These are phyloP conservation scores for Colletotrichum melonis DNA, from an alignment of 2,329 filamentous ascomycete genomes.

Conservation along the genomic window DNA sequence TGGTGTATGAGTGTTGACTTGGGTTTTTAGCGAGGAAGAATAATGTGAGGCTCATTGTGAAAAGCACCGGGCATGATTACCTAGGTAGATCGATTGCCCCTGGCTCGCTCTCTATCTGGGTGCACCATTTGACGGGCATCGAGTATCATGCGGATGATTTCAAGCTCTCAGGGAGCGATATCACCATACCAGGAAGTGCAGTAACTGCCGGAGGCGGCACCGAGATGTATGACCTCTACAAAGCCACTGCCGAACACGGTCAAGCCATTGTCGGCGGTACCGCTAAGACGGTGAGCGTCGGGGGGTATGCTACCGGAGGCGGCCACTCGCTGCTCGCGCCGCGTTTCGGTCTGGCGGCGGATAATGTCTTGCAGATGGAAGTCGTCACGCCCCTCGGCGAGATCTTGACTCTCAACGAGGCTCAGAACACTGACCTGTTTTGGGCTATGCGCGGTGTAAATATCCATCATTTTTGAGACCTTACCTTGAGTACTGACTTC, in stretches of 20 bases:
- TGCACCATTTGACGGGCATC: slow-evolving; percentile 48
- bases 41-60: slow-evolving; percentile 55
- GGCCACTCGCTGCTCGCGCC: slow-evolving; percentile 68
- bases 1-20: slow-evolving; percentile 38
- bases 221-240: slow-evolving; percentile 61
- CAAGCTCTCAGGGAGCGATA: neutral
- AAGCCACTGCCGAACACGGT: slow-evolving; percentile 54
- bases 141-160: slow-evolving; percentile 5
- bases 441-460: slow-evolving; percentile 71
- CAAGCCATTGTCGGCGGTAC: slow-evolving; percentile 66
- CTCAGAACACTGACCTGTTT: slow-evolving; percentile 67
- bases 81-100: slow-evolving; percentile 58
- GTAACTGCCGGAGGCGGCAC: slow-evolving; percentile 66
- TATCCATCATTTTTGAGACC: neutral
- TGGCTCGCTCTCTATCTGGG: slow-evolving; percentile 66
- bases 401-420: slow-evolving; percentile 62
- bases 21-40: slow-evolving; percentile 45
- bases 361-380: slow-evolving; percentile 70
- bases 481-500: neutral
- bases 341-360: slow-evolving; percentile 68
- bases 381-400: slow-evolving; percentile 65
- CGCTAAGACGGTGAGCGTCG: slow-evolving; percentile 66
- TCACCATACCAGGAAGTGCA: slow-evolving; percentile 49
- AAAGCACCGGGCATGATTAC: slow-evolving; percentile 56
- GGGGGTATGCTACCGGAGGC: slow-evolving; percentile 71